Base-by-base conservation (phyloP, 805 yeast genomes). In the Isabelozyma rhagii region DNA sequence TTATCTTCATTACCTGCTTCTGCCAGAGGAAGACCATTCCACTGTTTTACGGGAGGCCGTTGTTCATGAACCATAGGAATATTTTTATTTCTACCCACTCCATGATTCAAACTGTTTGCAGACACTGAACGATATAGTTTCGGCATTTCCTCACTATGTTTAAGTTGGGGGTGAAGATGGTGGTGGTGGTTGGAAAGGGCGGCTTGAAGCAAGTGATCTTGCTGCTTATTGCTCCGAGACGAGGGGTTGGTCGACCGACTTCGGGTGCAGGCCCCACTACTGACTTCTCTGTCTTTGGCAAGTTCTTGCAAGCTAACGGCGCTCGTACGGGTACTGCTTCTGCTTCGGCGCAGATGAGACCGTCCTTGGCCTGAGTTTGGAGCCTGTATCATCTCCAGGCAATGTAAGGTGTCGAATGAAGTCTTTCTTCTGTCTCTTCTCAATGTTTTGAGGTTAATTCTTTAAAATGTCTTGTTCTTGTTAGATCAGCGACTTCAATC, bases 1-100 rank as follows among this genome's bases (percentile, higher is more conserved):
- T 6, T 31, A 1, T 10, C 36, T 31, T 31, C n/a, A 9, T 31
- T 9, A 31, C 9, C 36, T 9, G n/a, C n/a, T 31, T 31, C 36
- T 5, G 36, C 36, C 36, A 13, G 10, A 13, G 36, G 9, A 9
- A 53, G 46, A 3, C 53, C 47, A 36, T 57, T 53, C 57, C 59
- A 57, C 18, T 57, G 34, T 45, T 53, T 54, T 17, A 52, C 43
- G n/a, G 42, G 31, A 1, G 57, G 59, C 21, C 57, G 39, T 13
- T 43, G 25, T 18, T 43, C 48, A 31, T 47, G 41, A 2, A 27
- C 45, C 56, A 53, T 53, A 10, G 55, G 53, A 18, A 52, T 52
- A 39, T 52, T 47, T 29, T 48, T 50, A 17, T 36, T 45, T 8
- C 45, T n/a, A 1, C 28, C 25, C 18, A 18, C 10, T 9, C 43